Conservation (phyloP, 2,329 filamentous ascomycete species). For the Ceratocystis ficicola region DNA sequence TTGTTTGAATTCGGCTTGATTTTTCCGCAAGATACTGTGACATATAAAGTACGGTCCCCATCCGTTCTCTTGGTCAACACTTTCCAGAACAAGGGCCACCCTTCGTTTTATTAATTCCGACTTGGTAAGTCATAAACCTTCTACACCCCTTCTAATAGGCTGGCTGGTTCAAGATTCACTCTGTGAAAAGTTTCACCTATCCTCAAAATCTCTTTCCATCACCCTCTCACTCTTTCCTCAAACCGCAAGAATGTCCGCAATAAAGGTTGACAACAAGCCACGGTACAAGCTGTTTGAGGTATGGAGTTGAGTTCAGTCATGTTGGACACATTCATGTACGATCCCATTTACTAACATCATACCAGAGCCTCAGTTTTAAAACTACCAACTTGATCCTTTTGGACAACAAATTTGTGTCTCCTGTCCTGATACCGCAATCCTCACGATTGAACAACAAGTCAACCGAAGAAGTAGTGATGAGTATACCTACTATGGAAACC, state of each 20-base stretch:
- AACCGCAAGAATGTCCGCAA: conserved; percentile 46
- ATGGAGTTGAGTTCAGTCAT: conserved; percentile 26
- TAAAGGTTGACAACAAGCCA: conserved; percentile 41
- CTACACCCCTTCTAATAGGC: neutral
- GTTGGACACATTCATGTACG: neutral
- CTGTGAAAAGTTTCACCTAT: conserved; percentile 23
- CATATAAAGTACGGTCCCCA: conserved; percentile 3
- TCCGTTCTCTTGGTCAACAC: neutral
- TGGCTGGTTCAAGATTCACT: neutral
- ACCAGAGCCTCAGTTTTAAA: neutral
- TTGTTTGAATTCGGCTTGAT: neutral
- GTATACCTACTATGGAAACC: conserved; percentile 31
- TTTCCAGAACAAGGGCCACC: neutral
- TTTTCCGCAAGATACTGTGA: neutral
- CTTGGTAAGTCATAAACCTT: neutral
- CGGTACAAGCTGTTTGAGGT: conserved; percentile 49
- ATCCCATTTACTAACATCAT: neutral
- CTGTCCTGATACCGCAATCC: conserved; percentile 44
- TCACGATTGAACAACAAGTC: conserved; percentile 46
- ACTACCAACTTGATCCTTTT: conserved; percentile 38
- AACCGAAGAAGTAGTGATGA: conserved; percentile 42
- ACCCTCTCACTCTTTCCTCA: conserved; percentile 27
- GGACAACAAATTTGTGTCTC: conserved; percentile 46
- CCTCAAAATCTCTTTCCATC: conserved; percentile 18
- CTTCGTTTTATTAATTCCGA: neutral